Base-by-base conservation (phyloP, 1,284 basidiomycete species). In the Ceratorhiza oryzae-sativae region DNA sequence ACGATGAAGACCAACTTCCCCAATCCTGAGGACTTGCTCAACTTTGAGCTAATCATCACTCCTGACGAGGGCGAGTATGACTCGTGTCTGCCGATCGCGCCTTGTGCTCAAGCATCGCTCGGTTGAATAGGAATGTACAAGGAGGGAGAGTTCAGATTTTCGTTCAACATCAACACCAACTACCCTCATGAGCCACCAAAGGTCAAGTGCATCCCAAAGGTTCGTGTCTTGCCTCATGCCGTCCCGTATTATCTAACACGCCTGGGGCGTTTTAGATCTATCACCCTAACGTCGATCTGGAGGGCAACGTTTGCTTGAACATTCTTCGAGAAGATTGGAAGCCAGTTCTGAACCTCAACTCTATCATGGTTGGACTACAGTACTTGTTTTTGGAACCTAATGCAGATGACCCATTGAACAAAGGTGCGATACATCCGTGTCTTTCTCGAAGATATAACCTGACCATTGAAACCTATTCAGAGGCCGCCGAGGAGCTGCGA, bases 311-410 rank as follows among this genome's bases (percentile, higher is more conserved):
- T 46, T 97, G 94, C 82, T 80, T 97, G 78, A 99, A 99, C 84
- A 98, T 99, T 78, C 86, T 99, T 73, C 89, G 97, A 80, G 97
- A 99, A 84, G 97, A 99, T 83, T 99, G 97, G 97, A 99, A 99
- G 80, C 97, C 97, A 15, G 97, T 98, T 3, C 86, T 99, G 65
- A 98, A 98, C 81, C 86, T 98, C 71, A 98, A 95, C 80, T 94
- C 95, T 45, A 93, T 99, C 75, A 95, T 98, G 90, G 94, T 98
- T 75, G 97, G 97, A 42, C 83, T 99, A 73, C 96, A 99, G 80
- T 99, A 98, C 80, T 87, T 99, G 56, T 99, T 99, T 86, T 85
- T 99, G 72, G 97, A 99, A 81, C 97, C 97, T 15, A 99, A 99
- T 78, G 92, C 97, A 41, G 97, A 98, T 78, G 97, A 99, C 82